Evolutionary conservation across 306 rosid species (phyloP).

Genomic region (Quercus rubra): DNA sequence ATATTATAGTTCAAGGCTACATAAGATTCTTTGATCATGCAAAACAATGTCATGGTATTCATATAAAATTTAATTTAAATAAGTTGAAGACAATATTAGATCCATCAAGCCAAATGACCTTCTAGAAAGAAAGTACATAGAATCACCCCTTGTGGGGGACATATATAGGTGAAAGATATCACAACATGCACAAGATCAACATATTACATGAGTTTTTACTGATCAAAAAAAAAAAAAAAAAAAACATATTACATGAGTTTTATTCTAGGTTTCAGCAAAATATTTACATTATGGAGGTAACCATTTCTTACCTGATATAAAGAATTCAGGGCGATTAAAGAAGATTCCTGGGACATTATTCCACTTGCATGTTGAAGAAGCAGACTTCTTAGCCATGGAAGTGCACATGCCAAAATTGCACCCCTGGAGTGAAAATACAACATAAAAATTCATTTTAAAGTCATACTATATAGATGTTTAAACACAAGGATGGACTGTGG

Average conservation of each 20-base stretch:
- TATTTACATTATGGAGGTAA: not conserved
- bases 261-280: not conserved
- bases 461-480: not conserved
- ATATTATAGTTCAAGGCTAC: not conserved
- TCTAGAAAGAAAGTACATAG: not conserved
- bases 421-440: constrained; percentile 39
- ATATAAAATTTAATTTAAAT: not conserved
- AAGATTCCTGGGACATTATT: constrained; percentile 75
- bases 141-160: not conserved
- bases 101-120: not conserved
- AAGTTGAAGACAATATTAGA: not conserved
- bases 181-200: not conserved
- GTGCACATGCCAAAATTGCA: constrained; percentile 72
- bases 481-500: too few species aligned
- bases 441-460: not conserved
- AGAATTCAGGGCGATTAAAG: constrained; percentile 65
- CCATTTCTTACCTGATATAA: constrained; percentile 60
- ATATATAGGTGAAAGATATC: not conserved
- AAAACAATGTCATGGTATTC: not conserved
- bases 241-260: not conserved
- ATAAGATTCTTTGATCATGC: not conserved
- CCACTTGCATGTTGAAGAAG: constrained; percentile 75
- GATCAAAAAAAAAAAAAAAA: too few species aligned
- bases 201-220: not conserved
- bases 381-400: constrained; percentile 71